A percentile compares a stretch with the other conserved stretches of the same genome.
These are phyloP conservation scores for Alnus glutinosa DNA, from an alignment of 306 rosid genomes.

Conservation along the genomic window DNA sequence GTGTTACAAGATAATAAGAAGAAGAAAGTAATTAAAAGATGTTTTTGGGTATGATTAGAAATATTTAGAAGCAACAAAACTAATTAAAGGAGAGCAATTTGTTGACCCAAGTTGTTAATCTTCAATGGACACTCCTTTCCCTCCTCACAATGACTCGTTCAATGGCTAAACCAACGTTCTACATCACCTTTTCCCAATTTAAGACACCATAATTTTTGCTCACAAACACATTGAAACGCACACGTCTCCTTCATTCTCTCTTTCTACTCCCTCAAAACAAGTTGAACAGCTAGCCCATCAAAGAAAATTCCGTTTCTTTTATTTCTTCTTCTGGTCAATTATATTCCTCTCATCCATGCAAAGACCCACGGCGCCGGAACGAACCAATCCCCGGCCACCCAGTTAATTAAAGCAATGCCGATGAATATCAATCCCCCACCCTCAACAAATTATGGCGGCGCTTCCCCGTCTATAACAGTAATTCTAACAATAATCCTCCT, in stretches of 20 bases:
- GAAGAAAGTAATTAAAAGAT: too few species aligned
- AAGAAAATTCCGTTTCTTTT: neutral
- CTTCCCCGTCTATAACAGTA: slow-evolving; percentile 42
- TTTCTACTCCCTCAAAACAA: slow-evolving; percentile 8
- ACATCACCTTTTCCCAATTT: slow-evolving; percentile 32
- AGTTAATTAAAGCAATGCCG: slow-evolving; percentile 27
- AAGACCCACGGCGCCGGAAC: slow-evolving; percentile 27
- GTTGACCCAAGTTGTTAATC: neutral
- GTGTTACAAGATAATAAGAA: too few species aligned
- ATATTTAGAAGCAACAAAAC: neutral
- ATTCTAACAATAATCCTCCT: slow-evolving; percentile 48
- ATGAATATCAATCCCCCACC: neutral
- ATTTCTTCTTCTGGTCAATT: neutral
- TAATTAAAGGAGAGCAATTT: neutral
- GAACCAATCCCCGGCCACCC: slow-evolving; percentile 31
- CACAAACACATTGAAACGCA: slow-evolving; percentile 16
- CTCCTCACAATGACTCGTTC: slow-evolving; percentile 51
- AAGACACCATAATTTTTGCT: slow-evolving; percentile 17
- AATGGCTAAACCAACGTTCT: slow-evolving; percentile 28
- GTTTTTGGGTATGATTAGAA: too few species aligned
- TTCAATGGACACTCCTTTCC: slow-evolving; percentile 9
- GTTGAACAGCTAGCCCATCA: neutral
- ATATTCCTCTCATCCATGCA: slow-evolving; percentile 41
- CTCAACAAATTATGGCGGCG: neutral
- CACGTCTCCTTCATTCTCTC: slow-evolving; percentile 30